Conservation (phyloP, 2,329 filamentous ascomycete species). For the Cordyceps cateniannulata region DNA sequence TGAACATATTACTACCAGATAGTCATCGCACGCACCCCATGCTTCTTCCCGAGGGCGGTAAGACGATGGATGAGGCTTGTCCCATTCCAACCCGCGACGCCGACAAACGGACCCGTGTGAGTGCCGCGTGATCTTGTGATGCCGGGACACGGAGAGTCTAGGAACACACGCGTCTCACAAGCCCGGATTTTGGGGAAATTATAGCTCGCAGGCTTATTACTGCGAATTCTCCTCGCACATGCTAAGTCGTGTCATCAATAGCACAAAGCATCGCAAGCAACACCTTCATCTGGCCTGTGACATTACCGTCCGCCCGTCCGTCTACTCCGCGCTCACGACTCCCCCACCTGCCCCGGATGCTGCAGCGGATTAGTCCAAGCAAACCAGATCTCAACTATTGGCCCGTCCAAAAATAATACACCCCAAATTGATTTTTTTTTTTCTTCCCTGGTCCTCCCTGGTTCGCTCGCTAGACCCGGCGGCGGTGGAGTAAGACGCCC, state of each 20-base stretch:
- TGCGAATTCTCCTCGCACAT: background rate
- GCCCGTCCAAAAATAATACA: background rate
- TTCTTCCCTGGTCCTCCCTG: too few species aligned
- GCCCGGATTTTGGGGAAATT: background rate
- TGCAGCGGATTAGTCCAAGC: background rate
- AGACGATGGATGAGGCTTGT: background rate
- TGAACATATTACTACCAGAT: background rate
- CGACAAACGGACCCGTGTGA: background rate
- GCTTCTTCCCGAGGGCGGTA: background rate
- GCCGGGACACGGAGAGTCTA: slow-evolving; percentile 3
- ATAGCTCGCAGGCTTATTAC: background rate
- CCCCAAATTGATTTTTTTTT: background rate
- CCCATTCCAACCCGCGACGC: background rate
- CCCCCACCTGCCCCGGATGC: background rate
- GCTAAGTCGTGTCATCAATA: background rate
- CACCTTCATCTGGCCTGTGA: background rate
- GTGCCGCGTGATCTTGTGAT: slow-evolving; percentile 2
- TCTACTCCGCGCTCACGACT: background rate
- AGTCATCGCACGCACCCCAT: background rate
- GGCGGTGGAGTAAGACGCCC: slow-evolving; percentile 8
- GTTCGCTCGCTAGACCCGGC: background rate
- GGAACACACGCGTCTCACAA: background rate
- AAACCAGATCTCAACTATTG: background rate
- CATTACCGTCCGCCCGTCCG: background rate
- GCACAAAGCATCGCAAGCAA: background rate